phyloP scores from a whole-genome alignment of 2,329 filamentous ascomycete species.

The Alternaria dauci region DNA sequence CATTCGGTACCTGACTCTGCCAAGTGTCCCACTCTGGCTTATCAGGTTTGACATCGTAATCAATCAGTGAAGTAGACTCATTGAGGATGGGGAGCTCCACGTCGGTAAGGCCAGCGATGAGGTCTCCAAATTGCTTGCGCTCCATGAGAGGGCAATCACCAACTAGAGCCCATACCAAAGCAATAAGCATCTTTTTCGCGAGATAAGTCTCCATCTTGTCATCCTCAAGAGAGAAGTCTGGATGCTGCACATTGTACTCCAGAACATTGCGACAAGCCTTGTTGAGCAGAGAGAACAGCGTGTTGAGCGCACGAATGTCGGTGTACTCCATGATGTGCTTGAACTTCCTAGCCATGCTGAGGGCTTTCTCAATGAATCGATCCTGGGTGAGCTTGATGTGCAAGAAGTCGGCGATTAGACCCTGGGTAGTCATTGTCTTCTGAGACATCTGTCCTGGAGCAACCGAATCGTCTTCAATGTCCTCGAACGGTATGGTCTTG shows the following conservation, averaged over 20 bases:
- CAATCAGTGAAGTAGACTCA: constrained; percentile 85
- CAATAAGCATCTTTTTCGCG: constrained; percentile 91
- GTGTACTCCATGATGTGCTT: constrained; percentile 99
- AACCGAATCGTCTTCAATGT: constrained; percentile 90
- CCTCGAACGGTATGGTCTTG: constrained; percentile 85
- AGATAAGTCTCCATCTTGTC: constrained; percentile 91
- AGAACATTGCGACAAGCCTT: constrained; percentile 91
- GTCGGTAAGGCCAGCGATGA: constrained; percentile 79
- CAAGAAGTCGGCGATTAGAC: constrained; percentile 80
- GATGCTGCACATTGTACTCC: constrained; percentile 94
- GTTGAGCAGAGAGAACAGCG: constrained; percentile 93
- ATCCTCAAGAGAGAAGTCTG: constrained; percentile 89
- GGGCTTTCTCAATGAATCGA: constrained; percentile 78
- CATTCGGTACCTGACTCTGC: constrained; percentile 91
- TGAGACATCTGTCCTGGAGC: constrained; percentile 60
- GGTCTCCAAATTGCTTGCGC: constrained; percentile 88
- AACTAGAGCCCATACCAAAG: constrained; percentile 93
- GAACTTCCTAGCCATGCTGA: constrained; percentile 78
- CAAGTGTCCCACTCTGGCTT: constrained; percentile 89
- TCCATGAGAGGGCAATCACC: constrained; percentile 91
- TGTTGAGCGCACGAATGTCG: constrained; percentile 85
- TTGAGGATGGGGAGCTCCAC: constrained; percentile 85
- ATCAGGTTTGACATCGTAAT: constrained; percentile 90
- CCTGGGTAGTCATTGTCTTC: constrained; percentile 81
- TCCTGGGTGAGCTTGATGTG: constrained; percentile 78